Evolutionary conservation across 306 rosid genomes (phyloP), one percentile per base, ranked within the genome.

Genomic region (Vicia sativa): DNA sequence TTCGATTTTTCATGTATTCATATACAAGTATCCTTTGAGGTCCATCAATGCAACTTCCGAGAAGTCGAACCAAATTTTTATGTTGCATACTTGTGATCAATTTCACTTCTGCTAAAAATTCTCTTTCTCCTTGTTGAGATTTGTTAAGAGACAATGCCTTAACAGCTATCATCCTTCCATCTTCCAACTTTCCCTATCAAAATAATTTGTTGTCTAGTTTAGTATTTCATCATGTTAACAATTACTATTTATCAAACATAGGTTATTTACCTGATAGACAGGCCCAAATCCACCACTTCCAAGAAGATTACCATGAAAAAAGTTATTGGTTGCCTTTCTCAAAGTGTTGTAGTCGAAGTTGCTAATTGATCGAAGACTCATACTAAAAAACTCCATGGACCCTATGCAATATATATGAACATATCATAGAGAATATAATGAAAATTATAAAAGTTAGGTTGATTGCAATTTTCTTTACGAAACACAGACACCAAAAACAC

Each of bases 211-310:
- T 58, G 46, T 5, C 7, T 54, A 13, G 39, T 13, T 28, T 21
- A 21, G 16, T 8, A 9, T 50, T 50, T 11, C 56, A 18, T 31
- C 37, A 31, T 31, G 37, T 31, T 31, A 31, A 34, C 9, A 34
- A 5, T 5, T 7, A 34, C 7, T 34, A 7, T 7, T 34, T 12
- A 45, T n/a, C 1, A 45, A 45, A 45, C 21, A 5, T 13, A 45
- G 9, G 14, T 14, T 45, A 7, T n/a, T 45, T 82, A 91, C 97
- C 97, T 56, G 77, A 75, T 84, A 88, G 65, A 91, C 96, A 60
- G 96, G 93, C 29, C 97, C 97, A 65, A 86, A 91, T 67, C 96
- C 96, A 74, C 97, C 97, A 67, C 79, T 87, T 73, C 97, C 97
- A 61, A 91, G 92, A 73, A 86, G 83, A 74, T 86, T 76, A 48